phyloP scores from a whole-genome alignment of 192 early-diverging fungal species.

The Backusella australiensis region DNA sequence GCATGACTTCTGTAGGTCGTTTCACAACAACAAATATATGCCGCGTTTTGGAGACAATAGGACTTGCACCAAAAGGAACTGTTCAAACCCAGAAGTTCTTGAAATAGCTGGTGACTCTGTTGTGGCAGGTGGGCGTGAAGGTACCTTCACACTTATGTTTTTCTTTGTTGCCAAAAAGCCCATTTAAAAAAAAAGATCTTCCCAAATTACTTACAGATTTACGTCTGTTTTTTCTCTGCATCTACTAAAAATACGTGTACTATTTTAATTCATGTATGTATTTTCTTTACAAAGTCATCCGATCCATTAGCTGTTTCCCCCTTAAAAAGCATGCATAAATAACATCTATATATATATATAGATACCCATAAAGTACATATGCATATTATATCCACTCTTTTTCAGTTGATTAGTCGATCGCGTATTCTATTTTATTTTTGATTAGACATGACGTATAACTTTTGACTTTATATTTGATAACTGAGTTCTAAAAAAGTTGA shows the following conservation, averaged over 20 bases:
- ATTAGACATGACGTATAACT: not conserved
- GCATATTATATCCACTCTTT: not conserved
- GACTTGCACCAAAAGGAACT: constrained; percentile 84
- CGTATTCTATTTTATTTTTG: not conserved
- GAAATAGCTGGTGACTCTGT: constrained; percentile 78
- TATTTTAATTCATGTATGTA: not conserved
- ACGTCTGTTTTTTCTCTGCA: not conserved
- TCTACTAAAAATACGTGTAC: not conserved
- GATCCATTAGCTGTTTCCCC: not conserved
- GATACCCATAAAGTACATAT: not conserved
- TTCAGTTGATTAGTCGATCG: not conserved
- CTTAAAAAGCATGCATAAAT: not conserved
- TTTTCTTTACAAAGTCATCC: not conserved
- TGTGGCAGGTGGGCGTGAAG: constrained; percentile 69
- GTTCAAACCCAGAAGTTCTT: constrained; percentile 79
- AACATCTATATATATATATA: not conserved
- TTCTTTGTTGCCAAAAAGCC: constrained; percentile 76
- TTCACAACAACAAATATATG: constrained; percentile 78
- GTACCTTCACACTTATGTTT: constrained; percentile 96
- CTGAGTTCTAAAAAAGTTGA: not conserved
- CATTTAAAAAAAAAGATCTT: not conserved
- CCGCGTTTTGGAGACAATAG: constrained; percentile 73
- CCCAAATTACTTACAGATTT: not conserved
- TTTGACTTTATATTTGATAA: not conserved
- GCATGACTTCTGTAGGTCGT: constrained; percentile 59